These are phyloP conservation scores for Tilletia horrida DNA, from an alignment of 1,284 basidiomycete species.

Conservation along the genomic window DNA sequence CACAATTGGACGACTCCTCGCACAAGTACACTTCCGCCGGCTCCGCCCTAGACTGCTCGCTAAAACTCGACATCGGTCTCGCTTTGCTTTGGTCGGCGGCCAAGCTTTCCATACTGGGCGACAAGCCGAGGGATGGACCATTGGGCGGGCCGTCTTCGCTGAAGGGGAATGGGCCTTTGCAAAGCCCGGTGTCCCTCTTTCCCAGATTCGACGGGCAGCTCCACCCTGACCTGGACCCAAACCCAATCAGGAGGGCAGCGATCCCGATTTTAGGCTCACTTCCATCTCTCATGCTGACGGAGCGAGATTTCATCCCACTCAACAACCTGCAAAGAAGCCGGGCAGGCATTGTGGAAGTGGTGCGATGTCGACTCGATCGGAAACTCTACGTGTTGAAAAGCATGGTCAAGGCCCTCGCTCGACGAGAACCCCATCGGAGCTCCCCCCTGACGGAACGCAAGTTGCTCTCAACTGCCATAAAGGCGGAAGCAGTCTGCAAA, in stretches of 20 bases:
- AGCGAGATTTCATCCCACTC: conserved; percentile 41
- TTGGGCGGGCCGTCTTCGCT: not conserved
- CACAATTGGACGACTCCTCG: not conserved
- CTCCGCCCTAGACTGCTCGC: conserved; percentile 1
- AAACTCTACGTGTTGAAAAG: conserved; percentile 52
- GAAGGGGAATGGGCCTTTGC: not conserved
- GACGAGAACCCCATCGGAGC: conserved; percentile 28
- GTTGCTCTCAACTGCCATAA: not conserved
- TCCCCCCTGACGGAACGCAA: conserved; percentile 16
- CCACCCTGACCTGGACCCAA: not conserved
- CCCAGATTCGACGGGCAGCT: not conserved
- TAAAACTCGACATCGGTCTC: not conserved
- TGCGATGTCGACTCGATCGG: conserved; percentile 46
- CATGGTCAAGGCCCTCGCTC: conserved; percentile 47
- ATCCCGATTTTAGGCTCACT: conserved; percentile 18
- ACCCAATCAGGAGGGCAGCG: not conserved
- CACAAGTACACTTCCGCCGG: not conserved
- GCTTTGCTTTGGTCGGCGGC: conserved; percentile 1
- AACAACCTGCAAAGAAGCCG: conserved; percentile 44
- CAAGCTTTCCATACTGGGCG: conserved; percentile 3
- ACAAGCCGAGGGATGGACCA: not conserved
- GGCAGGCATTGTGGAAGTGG: conserved; percentile 46
- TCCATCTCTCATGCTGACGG: conserved; percentile 28
- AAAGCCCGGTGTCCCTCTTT: not conserved
- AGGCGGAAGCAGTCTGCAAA: not conserved